These are phyloP conservation scores for Rickenella mellea DNA, from an alignment of 768 basidiomycete genomes.

Conservation along the genomic window DNA sequence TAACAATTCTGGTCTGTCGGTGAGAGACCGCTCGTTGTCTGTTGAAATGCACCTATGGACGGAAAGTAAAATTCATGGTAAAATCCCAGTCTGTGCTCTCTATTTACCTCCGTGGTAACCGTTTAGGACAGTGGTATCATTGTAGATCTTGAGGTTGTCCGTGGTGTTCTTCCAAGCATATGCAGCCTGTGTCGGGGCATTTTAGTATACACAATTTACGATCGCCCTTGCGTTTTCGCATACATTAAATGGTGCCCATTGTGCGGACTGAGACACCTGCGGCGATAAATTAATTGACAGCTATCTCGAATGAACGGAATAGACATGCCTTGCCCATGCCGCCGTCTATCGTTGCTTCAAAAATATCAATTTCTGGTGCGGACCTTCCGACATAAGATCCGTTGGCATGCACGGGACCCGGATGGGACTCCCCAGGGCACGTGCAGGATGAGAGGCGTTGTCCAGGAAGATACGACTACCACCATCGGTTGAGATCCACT, in stretches of 20 bases:
- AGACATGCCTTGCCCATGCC: slow-evolving; percentile 27
- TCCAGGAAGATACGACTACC: slow-evolving; percentile 32
- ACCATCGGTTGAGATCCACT: slow-evolving; percentile 22
- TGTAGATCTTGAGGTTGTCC: slow-evolving; percentile 45
- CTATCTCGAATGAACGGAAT: slow-evolving; percentile 76
- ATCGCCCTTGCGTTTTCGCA: slow-evolving; percentile 16
- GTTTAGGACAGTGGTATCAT: slow-evolving; percentile 50
- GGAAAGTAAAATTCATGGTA: slow-evolving; percentile 21
- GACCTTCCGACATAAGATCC: slow-evolving; percentile 54
- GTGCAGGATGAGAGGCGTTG: slow-evolving; percentile 38
- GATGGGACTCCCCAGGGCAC: slow-evolving; percentile 38
- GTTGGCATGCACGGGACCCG: slow-evolving; percentile 41
- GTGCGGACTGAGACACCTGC: slow-evolving; percentile 42
- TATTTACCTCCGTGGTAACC: slow-evolving; percentile 66
- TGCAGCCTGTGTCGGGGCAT: slow-evolving; percentile 16
- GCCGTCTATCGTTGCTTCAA: slow-evolving; percentile 50
- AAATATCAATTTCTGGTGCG: slow-evolving; percentile 65
- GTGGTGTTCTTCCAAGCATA: slow-evolving; percentile 22
- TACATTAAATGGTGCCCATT: slow-evolving; percentile 38
- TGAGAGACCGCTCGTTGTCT: slow-evolving; percentile 26
- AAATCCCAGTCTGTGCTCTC: slow-evolving; percentile 8
- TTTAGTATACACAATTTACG: slow-evolving; percentile 24
- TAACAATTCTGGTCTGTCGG: slow-evolving; percentile 31
- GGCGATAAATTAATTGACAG: too few relatives aligned
- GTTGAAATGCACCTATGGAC: slow-evolving; percentile 27